Percentiles rank a stretch among this genome's conserved stretches.
Conservation (phyloP, 2,329 filamentous ascomycete species). For the Truncatella angustata region DNA sequence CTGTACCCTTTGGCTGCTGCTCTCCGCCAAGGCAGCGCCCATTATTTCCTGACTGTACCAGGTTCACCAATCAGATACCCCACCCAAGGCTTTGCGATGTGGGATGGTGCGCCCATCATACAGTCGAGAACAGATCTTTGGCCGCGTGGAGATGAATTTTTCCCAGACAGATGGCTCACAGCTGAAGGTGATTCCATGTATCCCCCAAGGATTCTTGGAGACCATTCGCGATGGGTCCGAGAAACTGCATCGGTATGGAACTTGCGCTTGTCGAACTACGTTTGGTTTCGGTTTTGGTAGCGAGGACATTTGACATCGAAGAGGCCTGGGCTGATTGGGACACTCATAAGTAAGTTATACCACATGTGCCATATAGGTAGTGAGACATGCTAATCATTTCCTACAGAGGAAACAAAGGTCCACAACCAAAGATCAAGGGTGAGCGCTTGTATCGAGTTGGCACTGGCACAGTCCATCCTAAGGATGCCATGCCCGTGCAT, state of each 20-base stretch:
- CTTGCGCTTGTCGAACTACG: conserved; percentile 53
- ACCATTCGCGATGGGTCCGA: conserved; percentile 51
- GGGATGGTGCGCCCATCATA: conserved; percentile 17
- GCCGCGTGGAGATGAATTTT: conserved; percentile 34
- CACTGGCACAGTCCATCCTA: conserved; percentile 5
- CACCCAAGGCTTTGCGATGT: conserved; percentile 28
- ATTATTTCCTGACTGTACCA: conserved; percentile 34
- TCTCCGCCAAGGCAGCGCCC: conserved; percentile 30
- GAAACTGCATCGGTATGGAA: conserved; percentile 57
- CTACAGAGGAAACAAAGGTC: background rate
- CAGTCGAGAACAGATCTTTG: conserved; percentile 34
- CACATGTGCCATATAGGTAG: background rate
- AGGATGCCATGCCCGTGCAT: conserved; percentile 9
- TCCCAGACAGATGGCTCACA: conserved; percentile 41
- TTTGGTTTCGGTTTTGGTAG: conserved; percentile 45
- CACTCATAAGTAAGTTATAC: conserved; percentile 4
- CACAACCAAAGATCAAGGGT: background rate
- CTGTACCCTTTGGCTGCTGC: conserved; percentile 45
- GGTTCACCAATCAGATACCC: conserved; percentile 34
- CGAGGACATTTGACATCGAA: conserved; percentile 49
- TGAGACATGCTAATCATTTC: background rate
- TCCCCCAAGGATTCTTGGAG: conserved; percentile 42
- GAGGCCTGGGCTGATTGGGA: conserved; percentile 40
- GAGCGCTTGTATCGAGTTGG: conserved; percentile 2
- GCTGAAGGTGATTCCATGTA: conserved; percentile 16